These are phyloP conservation scores for Tetrapyrgos nigripes DNA, from an alignment of 1,284 basidiomycete genomes.

Conservation along the genomic window DNA sequence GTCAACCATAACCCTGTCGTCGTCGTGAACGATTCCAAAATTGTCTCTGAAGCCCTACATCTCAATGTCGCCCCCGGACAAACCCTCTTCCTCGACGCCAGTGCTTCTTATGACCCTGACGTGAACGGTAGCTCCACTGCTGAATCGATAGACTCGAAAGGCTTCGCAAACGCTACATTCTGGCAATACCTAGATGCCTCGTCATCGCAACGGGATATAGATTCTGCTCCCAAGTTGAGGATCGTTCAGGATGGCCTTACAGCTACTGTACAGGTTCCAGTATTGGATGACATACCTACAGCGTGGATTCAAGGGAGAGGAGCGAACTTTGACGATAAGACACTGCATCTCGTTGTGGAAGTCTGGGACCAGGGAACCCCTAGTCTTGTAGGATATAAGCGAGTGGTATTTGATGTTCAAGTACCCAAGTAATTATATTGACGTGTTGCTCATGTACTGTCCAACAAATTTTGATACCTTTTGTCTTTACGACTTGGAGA, in stretches of 20 bases:
- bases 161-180: constrained; percentile 1
- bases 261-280: neutral
- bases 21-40: constrained; percentile 14
- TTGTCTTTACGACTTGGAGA: too few relatives aligned
- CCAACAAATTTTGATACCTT: too few relatives aligned
- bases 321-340: constrained; percentile 3
- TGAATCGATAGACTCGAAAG: neutral
- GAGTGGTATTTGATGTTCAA: constrained; percentile 3
- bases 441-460: too few relatives aligned
- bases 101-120: constrained; percentile 8
- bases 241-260: constrained; percentile 5
- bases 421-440: neutral
- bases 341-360: constrained; percentile 9
- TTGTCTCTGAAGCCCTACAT: constrained; percentile 4
- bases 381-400: constrained; percentile 8
- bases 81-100: constrained; percentile 6
- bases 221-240: neutral
- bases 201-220: neutral
- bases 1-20: constrained; percentile 21
- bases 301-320: constrained; percentile 1
- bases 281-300: neutral
- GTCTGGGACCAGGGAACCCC: constrained; percentile 6
- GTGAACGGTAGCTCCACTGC: neutral
- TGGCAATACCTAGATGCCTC: constrained; percentile 9
- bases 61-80: constrained; percentile 4